Conservation (phyloP, 73 alveolate species). For the Paramecium pentaurelia region DNA sequence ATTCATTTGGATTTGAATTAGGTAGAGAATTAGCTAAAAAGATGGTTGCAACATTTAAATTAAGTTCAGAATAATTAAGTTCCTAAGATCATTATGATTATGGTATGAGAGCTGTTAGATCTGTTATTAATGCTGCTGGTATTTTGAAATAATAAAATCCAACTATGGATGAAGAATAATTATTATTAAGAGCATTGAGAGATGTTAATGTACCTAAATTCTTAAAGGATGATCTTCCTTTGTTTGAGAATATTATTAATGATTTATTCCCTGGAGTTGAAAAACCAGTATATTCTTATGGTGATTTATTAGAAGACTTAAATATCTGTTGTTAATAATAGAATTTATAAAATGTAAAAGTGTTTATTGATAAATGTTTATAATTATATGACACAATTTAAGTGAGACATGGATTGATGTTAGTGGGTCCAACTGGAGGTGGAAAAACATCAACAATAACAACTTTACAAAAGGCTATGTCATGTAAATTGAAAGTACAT, state of each 20-base stretch:
- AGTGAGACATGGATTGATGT: slow-evolving; percentile 97
- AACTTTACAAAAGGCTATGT: slow-evolving; percentile 84
- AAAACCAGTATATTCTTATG: slow-evolving; percentile 88
- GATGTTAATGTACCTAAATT: slow-evolving; percentile 99
- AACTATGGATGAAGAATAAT: slow-evolving; percentile 93
- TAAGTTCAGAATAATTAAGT: slow-evolving; percentile 93
- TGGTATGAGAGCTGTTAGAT: slow-evolving; percentile 98
- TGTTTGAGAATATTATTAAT: slow-evolving; percentile 94
- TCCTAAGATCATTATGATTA: slow-evolving; percentile 94
- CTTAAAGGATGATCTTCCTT: slow-evolving; percentile 98
- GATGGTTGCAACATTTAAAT: slow-evolving; percentile 89
- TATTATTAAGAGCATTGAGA: slow-evolving; percentile 96
- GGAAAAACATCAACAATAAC: slow-evolving; percentile 92
- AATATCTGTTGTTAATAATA: slow-evolving; percentile 73
- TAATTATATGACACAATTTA: slow-evolving; percentile 96
- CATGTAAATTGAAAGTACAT: slow-evolving; percentile 78
- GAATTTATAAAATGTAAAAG: slow-evolving; percentile 90
- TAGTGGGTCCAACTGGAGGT: slow-evolving; percentile 99
- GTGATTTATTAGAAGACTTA: slow-evolving; percentile 77
- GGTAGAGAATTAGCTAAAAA: slow-evolving; percentile 85
- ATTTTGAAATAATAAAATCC: slow-evolving; percentile 83
- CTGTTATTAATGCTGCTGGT: slow-evolving; percentile 94
- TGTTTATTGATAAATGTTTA: slow-evolving; percentile 92
- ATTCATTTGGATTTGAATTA: slow-evolving; percentile 89
- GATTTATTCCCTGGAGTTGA: slow-evolving; percentile 99